Evolutionary conservation across 2,329 filamentous ascomycete species (phyloP).

Genomic region (Calonectria montana): DNA sequence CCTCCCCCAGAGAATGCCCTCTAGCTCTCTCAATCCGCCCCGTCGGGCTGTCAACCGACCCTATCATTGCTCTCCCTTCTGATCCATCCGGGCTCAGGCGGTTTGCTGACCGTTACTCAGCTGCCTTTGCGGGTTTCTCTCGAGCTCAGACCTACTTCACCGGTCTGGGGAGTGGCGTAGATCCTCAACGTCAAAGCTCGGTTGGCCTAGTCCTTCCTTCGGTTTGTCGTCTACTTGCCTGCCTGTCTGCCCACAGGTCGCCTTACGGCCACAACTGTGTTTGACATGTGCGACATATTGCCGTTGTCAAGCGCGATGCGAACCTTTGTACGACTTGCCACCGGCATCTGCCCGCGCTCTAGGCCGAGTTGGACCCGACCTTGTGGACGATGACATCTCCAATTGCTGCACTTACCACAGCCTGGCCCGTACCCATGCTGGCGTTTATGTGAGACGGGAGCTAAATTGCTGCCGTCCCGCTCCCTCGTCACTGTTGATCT

Average conservation of each 20-base stretch:
- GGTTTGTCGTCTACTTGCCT: slow-evolving; percentile 25
- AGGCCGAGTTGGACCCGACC: background rate
- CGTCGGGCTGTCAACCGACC: slow-evolving; percentile 20
- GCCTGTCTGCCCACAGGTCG: slow-evolving; percentile 26
- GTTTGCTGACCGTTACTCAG: slow-evolving; percentile 27
- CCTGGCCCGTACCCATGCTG: background rate
- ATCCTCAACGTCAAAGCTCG: slow-evolving; percentile 32
- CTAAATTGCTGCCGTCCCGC: background rate
- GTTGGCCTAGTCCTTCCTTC: slow-evolving; percentile 30
- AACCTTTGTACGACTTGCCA: slow-evolving; percentile 14
- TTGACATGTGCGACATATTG: slow-evolving; percentile 29
- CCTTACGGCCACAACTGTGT: slow-evolving; percentile 24
- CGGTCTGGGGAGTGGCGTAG: slow-evolving; percentile 39
- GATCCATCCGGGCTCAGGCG: background rate
- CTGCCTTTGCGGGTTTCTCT: slow-evolving; percentile 30
- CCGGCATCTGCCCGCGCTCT: background rate
- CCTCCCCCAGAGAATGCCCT: slow-evolving; percentile 24
- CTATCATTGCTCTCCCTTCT: slow-evolving; percentile 29
- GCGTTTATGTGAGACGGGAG: slow-evolving; percentile 20
- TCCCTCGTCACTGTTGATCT: background rate
- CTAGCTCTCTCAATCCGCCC: slow-evolving; percentile 26
- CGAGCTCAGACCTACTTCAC: slow-evolving; percentile 36
- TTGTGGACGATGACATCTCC: background rate
- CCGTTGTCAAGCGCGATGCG: slow-evolving; percentile 11
- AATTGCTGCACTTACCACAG: background rate